phyloP scores from a whole-genome alignment of 2,329 filamentous ascomycete genomes.

The Gnomoniopsis sp. region DNA sequence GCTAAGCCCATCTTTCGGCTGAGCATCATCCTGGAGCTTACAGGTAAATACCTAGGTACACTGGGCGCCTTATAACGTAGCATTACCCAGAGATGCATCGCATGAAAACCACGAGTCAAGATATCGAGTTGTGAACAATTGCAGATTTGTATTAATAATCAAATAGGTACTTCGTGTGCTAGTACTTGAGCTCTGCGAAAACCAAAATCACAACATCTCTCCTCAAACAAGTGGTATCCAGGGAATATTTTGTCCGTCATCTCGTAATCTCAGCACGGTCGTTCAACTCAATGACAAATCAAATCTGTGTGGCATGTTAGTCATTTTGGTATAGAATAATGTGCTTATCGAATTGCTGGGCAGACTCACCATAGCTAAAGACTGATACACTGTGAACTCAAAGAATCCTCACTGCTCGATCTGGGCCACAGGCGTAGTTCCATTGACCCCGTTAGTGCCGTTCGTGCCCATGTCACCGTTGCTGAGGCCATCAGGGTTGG shows the following conservation, averaged over 20 bases:
- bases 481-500: not conserved
- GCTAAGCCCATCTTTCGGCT: too few species aligned
- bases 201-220: not conserved
- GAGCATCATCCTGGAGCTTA: too few species aligned
- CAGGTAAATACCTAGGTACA: too few species aligned
- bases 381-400: not conserved
- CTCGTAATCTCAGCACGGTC: not conserved
- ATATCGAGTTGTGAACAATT: too few species aligned
- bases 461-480: not conserved
- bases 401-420: conserved; percentile 3
- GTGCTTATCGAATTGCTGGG: not conserved
- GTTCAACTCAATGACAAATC: too few species aligned
- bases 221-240: not conserved
- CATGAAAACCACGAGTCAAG: too few species aligned
- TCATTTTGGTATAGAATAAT: not conserved
- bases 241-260: not conserved
- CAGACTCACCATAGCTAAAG: not conserved
- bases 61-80: too few species aligned
- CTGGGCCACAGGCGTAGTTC: conserved; percentile 1
- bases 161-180: too few species aligned
- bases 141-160: too few species aligned
- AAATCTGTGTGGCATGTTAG: not conserved
- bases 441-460: not conserved
- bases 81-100: too few species aligned
- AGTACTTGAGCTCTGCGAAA: not conserved